Evolutionary conservation across 2,329 filamentous ascomycete genomes (phyloP).

Genomic region (Xylariales sp.): DNA sequence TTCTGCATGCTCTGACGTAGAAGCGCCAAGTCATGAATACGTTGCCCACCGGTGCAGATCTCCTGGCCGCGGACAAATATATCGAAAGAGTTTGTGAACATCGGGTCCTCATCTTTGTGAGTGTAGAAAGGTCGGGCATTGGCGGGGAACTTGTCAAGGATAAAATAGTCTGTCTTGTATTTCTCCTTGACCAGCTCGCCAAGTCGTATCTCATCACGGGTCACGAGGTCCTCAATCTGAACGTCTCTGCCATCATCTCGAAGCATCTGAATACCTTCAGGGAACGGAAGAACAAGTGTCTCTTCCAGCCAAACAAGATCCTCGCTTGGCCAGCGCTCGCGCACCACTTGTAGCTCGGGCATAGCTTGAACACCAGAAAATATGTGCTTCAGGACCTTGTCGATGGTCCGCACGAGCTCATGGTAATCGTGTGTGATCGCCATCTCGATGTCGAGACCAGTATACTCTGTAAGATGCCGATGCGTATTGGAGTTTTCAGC

Average conservation of each 20-base stretch:
- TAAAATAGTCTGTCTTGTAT: conserved; percentile 85
- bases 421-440: conserved; percentile 83
- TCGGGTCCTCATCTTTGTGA: conserved; percentile 46
- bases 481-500: conserved; percentile 96
- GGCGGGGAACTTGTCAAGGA: conserved; percentile 84
- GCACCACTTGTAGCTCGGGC: conserved; percentile 72
- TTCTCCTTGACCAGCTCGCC: conserved; percentile 82
- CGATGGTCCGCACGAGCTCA: conserved; percentile 75
- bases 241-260: conserved; percentile 75
- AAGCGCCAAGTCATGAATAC: conserved; percentile 75
- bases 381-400: conserved; percentile 76
- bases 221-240: conserved; percentile 75
- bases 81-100: conserved; percentile 86
- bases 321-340: conserved; percentile 78
- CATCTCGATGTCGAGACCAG: conserved; percentile 91
- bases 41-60: conserved; percentile 86
- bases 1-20: conserved; percentile 74
- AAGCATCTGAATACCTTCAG: conserved; percentile 74
- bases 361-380: conserved; percentile 61
- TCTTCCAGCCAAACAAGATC: conserved; percentile 84
- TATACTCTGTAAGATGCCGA: conserved; percentile 90
- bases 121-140: conserved; percentile 13
- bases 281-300: conserved; percentile 77
- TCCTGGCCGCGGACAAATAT: conserved; percentile 93
- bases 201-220: conserved; percentile 79